phyloP scores from a whole-genome alignment of 495 filamentous ascomycete genomes.

The Aspergillus biplanus region DNA sequence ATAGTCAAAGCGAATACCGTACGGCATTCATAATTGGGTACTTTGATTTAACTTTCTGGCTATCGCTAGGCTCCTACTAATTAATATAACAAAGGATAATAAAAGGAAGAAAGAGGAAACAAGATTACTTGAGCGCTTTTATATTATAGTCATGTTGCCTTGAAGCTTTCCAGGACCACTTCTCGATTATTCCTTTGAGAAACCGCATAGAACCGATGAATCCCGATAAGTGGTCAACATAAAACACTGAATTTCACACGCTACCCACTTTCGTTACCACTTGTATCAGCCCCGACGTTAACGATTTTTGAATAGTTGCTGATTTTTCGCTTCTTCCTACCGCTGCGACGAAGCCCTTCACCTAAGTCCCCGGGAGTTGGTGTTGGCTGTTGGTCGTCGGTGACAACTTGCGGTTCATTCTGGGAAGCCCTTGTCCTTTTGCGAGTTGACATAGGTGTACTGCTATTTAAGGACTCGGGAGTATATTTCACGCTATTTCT shows the following conservation, averaged over 20 bases:
- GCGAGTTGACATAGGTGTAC: constrained; percentile 13
- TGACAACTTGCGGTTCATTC: neutral
- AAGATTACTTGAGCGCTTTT: no score
- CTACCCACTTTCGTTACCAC: constrained; percentile 24
- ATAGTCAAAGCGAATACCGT: no score
- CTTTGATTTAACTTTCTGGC: no score
- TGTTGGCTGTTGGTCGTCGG: neutral
- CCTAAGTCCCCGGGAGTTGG: neutral
- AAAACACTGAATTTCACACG: neutral
- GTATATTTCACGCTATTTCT: neutral
- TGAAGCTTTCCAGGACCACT: no score
- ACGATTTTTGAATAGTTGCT: constrained; percentile 35
- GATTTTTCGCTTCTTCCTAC: constrained; percentile 33
- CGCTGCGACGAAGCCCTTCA: constrained; percentile 22
- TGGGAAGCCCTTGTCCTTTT: constrained; percentile 15
- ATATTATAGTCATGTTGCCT: no score
- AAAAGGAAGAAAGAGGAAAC: no score
- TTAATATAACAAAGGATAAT: no score
- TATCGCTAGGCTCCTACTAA: no score
- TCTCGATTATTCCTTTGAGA: no score
- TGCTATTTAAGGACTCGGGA: neutral
- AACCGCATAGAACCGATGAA: no score
- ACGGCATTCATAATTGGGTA: no score
- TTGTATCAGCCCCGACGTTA: constrained; percentile 32
- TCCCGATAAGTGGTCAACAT: no score